Base-by-base conservation (phyloP, 1,284 basidiomycete genomes). In the Lentinus polychrous region DNA sequence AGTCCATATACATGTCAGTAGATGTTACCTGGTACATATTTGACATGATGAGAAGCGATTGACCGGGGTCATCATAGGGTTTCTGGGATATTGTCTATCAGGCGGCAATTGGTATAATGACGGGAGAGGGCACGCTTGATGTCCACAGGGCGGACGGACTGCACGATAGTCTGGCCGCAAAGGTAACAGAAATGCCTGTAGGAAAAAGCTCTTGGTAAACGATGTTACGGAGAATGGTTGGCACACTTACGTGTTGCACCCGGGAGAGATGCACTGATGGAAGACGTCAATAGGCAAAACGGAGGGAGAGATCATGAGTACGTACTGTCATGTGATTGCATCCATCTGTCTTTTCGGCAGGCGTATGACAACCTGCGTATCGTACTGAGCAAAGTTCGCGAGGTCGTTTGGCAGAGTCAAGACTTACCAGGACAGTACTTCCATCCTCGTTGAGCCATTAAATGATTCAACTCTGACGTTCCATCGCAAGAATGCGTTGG, bases 311-410 rank as follows among this genome's bases (percentile, higher is more conserved):
- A 22, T 4, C 7, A 38, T n/a, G n/a, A 5, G 46, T 34, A 59
- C 76, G 54, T 50, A 81, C 81, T 48, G 76, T 76, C 69, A 84
- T 80, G 60, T 84, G 79, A 55, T 83, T 81, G 57, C 81, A 84
- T 0, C 81, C 82, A 1, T 62, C 58, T 0, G 60, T 59, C 58
- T 82, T 84, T 58, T 78, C 74, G 17, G 76, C 73, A 0, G 79
- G 77, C 0, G 80, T 81, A 48, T 68, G 65, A 57, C 81, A 84
- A 1, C 76, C 81, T 81, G 50, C 2, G 33, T 23, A n/a, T 5
- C 12, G 15, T 24, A 2, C 11, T 24, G 31, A 33, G 10, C 11
- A 27, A 14, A 15, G 23, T 7, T 7, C 8, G 23, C 11, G 22
- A 31, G 11, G 15, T 33, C 11, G 23, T 31, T 22, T 8, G 20